phyloP scores from a whole-genome alignment of 176 grass and related monocot species.

The Carex parvula region DNA sequence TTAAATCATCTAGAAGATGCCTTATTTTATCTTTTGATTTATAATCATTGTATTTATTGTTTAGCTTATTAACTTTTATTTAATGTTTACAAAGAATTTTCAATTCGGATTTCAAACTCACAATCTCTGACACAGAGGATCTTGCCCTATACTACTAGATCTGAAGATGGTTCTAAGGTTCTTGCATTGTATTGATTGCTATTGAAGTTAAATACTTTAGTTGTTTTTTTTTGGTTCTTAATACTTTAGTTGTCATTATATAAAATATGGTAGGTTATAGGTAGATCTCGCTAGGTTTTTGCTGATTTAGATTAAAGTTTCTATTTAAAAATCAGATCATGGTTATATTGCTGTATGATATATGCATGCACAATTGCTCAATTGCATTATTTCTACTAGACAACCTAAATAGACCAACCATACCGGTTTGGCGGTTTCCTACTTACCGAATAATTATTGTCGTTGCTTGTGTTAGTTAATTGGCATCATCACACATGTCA shows the following conservation, averaged over 20 bases:
- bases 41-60: too few species aligned
- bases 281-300: not conserved
- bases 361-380: not conserved
- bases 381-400: constrained; percentile 4
- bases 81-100: too few species aligned
- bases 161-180: too few species aligned
- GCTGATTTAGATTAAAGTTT: not conserved
- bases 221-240: too few species aligned
- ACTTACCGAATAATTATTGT: not conserved
- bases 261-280: not conserved
- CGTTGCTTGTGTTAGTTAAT: not conserved
- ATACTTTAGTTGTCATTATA: not conserved
- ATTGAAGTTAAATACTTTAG: too few species aligned
- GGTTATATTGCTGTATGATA: not conserved
- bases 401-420: constrained; percentile 11
- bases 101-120: too few species aligned
- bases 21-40: too few species aligned
- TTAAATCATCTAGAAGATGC: too few species aligned
- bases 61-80: too few species aligned
- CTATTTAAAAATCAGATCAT: not conserved
- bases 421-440: not conserved
- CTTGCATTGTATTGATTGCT: not conserved
- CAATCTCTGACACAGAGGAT: too few species aligned
- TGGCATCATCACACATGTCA: not conserved
- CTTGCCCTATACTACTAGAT: too few species aligned